phyloP scores from a whole-genome alignment of 2,329 filamentous ascomycete genomes.

The Fusarium marasasianum region DNA sequence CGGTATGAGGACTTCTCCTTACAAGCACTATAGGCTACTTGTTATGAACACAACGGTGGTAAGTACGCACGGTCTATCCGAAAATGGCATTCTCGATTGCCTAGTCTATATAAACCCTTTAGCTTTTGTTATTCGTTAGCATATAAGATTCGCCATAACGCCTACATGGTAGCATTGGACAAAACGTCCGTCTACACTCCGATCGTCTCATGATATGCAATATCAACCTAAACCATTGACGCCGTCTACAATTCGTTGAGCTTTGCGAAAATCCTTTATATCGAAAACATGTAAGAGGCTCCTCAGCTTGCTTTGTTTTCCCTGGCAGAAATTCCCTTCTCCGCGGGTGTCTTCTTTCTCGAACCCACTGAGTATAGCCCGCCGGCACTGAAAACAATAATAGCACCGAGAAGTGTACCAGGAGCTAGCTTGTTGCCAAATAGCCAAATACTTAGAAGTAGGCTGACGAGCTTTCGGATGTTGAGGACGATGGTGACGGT shows the following conservation, averaged over 20 bases:
- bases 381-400: constrained; percentile 90
- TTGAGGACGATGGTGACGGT: constrained; percentile 98
- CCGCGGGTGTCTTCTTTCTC: constrained; percentile 33
- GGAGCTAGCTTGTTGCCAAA: constrained; percentile 86
- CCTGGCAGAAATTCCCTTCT: constrained; percentile 3
- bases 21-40: not conserved
- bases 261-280: not conserved
- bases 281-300: not conserved
- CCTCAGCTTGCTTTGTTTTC: constrained; percentile 33
- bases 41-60: not conserved
- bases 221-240: not conserved
- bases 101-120: not conserved
- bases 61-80: not conserved
- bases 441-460: constrained; percentile 90
- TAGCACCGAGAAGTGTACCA: constrained; percentile 82
- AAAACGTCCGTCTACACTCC: not conserved
- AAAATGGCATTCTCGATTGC: not conserved
- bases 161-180: not conserved
- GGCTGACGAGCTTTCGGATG: constrained; percentile 90
- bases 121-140: not conserved
- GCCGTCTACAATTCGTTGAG: constrained; percentile 13
- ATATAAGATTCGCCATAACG: not conserved
- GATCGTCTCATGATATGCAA: not conserved
- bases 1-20: not conserved
- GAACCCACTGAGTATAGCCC: constrained; percentile 87